Base-by-base conservation (phyloP, 2,329 filamentous ascomycete genomes). In the Fusarium fujikuroi region DNA sequence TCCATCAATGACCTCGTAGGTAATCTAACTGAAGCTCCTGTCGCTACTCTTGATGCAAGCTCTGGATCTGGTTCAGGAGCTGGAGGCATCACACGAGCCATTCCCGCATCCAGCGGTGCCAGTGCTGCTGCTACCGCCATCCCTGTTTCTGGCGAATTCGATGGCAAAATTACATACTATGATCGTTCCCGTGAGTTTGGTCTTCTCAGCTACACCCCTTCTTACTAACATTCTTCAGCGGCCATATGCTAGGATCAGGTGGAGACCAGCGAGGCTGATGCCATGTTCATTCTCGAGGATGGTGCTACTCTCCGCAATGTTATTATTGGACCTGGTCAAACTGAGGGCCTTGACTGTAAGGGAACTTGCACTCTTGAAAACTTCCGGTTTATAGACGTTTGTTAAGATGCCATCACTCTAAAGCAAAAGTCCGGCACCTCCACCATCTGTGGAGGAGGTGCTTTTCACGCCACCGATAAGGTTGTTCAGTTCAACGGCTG, bases 301-400 rank as follows among this genome's bases (percentile, higher is more conserved):
- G 87, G 86, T 50, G 87, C 83, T 42, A 86, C 83, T n/a, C 77
- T 88, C 32, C 84, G 82, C 66, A 88, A 88, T 75, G 86, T 86
- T 75, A 87, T 88, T 75, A 88, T 88, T 61, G 86, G 87, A 11
- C 81, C 81, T 30, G 28, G 9, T 30, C 28, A 30, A 30, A 30
- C 28, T 30, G 28, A 30, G 28, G 28, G 28, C 28, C 28, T 30
- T 30, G 28, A 30, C 28, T 30, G 28, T 30, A 30, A 30, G 28
- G 28, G 28, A 30, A 9, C 28, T 30, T 30, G 28, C 28, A 30
- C 28, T 30, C 28, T 30, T 30, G 28, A 30, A 30, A 3, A 30
- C 28, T 30, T 30, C 28, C 9, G 28, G 9, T 30, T 30, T 30
- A 30, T 9, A 30, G 28, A 30, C 28, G 9, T 30, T 30, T 30